Conservation (phyloP, 495 filamentous ascomycete genomes). For the Choiromyces venosus region DNA sequence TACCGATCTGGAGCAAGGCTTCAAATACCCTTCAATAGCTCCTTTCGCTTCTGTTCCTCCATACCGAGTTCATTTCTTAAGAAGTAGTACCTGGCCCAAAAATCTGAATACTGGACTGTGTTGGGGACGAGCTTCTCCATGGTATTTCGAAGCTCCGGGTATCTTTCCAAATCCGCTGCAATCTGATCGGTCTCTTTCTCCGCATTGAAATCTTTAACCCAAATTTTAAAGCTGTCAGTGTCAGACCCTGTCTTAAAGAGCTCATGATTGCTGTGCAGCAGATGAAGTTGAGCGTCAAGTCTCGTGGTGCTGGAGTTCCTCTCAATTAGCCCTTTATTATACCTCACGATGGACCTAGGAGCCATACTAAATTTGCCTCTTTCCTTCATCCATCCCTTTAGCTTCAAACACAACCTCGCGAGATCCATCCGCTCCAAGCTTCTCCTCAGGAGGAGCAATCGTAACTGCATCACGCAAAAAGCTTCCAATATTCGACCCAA, state of each 20-base stretch:
- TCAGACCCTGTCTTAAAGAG: constrained; percentile 79
- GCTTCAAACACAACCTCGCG: constrained; percentile 35
- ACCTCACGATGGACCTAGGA: not conserved
- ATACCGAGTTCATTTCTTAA: constrained; percentile 87
- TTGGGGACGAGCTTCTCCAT: constrained; percentile 97
- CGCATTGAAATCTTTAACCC: constrained; percentile 60
- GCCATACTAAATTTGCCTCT: constrained; percentile 37
- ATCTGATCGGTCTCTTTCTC: constrained; percentile 81
- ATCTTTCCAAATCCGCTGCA: constrained; percentile 73
- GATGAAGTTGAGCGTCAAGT: constrained; percentile 92
- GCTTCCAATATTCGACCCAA: constrained; percentile 83
- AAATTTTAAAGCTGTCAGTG: constrained; percentile 66
- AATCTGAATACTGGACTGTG: constrained; percentile 75
- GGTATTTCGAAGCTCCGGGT: constrained; percentile 76
- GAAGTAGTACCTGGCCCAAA: constrained; percentile 97
- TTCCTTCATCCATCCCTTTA: constrained; percentile 29
- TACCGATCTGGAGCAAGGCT: constrained; percentile 3
- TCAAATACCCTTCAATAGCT: constrained; percentile 79
- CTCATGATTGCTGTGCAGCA: constrained; percentile 78
- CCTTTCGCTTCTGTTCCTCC: constrained; percentile 84
- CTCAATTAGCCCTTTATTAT: constrained; percentile 7
- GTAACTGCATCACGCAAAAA: constrained; percentile 88
- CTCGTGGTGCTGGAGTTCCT: constrained; percentile 53
- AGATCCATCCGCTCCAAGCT: constrained; percentile 5
- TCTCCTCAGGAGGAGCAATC: constrained; percentile 61